Conservation (phyloP, 768 basidiomycete species). For the Leccinum disarticulatum region DNA sequence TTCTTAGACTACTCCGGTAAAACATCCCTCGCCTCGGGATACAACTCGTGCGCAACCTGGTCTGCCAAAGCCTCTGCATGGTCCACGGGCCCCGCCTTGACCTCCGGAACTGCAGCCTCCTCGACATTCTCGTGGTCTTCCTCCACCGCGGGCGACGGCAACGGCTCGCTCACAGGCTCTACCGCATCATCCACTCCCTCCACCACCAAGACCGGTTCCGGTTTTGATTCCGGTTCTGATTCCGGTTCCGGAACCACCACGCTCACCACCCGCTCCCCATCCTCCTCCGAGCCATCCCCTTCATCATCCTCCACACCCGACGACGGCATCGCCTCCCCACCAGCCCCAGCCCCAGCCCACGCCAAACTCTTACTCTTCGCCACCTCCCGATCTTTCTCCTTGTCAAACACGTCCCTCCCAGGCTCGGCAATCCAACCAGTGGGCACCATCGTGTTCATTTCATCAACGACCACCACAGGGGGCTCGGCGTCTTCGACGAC, state of each 20-base stretch:
- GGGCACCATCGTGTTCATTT: slow-evolving; percentile 39
- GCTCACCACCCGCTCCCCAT: slow-evolving; percentile 36
- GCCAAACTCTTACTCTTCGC: slow-evolving; percentile 53
- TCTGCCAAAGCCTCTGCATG: slow-evolving; percentile 52
- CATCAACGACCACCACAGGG: background rate
- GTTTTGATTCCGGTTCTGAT: background rate
- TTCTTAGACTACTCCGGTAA: no score
- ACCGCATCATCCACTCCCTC: background rate
- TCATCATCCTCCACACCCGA: background rate
- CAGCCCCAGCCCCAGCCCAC: background rate
- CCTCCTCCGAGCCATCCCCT: background rate
- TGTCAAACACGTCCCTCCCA: slow-evolving; percentile 71
- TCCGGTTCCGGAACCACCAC: slow-evolving; percentile 17
- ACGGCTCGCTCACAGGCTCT: background rate
- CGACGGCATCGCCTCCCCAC: no score
- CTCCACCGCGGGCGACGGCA: background rate
- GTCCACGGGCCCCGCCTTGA: slow-evolving; percentile 38
- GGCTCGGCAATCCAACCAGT: slow-evolving; percentile 65
- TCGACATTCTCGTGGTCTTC: background rate
- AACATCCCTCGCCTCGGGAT: no score
- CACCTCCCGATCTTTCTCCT: slow-evolving; percentile 40
- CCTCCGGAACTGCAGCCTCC: background rate
- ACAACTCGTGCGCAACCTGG: slow-evolving; percentile 43
- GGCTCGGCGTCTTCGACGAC: slow-evolving; percentile 45
- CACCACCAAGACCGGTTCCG: no score